phyloP scores from a whole-genome alignment of 768 basidiomycete genomes.

The Tulasnella sp. region DNA sequence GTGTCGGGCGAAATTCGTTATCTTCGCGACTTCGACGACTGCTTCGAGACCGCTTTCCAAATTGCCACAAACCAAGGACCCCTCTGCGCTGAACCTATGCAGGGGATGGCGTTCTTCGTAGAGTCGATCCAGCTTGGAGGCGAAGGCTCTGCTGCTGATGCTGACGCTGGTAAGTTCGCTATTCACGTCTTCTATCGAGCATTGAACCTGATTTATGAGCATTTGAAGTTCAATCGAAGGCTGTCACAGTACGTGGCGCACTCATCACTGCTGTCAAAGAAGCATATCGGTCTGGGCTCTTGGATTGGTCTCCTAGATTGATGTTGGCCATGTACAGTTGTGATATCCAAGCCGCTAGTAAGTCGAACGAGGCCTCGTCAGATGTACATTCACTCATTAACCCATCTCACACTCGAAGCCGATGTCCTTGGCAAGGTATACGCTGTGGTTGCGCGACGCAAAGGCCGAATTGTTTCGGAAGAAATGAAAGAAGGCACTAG shows the following conservation, averaged over 20 bases:
- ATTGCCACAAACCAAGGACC: conserved; percentile 93
- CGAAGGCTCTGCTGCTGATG: conserved; percentile 48
- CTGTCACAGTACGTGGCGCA: conserved; percentile 85
- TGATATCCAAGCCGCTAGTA: conserved; percentile 96
- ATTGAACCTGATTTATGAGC: conserved; percentile 25
- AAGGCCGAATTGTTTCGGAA: conserved; percentile 89
- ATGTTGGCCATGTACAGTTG: conserved; percentile 99
- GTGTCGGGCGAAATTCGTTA: conserved; percentile 17
- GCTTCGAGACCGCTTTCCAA: conserved; percentile 92
- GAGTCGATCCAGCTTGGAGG: conserved; percentile 66
- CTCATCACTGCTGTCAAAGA: conserved; percentile 86
- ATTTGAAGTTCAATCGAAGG: conserved; percentile 65
- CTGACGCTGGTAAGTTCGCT: conserved; percentile 70
- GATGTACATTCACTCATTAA: neutral
- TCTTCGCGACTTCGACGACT: conserved; percentile 66
- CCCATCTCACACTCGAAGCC: conserved; percentile 46
- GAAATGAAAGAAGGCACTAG: conserved; percentile 98
- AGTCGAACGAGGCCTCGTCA: conserved; percentile 37
- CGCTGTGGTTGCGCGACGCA: conserved; percentile 85
- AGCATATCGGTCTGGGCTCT: conserved; percentile 78
- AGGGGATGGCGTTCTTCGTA: conserved; percentile 88
- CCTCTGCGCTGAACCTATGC: conserved; percentile 89
- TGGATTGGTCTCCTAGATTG: conserved; percentile 97
- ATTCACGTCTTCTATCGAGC: too few species aligned
- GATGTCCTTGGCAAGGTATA: conserved; percentile 98